phyloP scores from a whole-genome alignment of 257 asterid species.

The Rubia yunnanensis region DNA sequence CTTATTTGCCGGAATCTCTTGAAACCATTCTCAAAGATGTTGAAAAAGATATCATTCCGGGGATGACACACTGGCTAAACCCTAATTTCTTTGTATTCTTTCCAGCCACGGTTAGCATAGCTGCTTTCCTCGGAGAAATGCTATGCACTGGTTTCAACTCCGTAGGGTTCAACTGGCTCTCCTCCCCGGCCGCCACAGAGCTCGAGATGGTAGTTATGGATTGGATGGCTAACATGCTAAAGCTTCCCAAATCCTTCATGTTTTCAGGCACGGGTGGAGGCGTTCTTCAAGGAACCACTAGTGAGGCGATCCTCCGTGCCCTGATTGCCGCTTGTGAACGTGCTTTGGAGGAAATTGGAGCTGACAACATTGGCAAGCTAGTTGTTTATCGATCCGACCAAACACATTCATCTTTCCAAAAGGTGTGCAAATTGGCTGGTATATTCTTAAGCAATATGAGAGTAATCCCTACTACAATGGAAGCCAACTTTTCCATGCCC shows the following conservation, averaged over 20 bases:
- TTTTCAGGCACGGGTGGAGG: conserved; percentile 86
- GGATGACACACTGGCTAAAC: conserved; percentile 75
- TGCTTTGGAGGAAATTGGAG: conserved; percentile 33
- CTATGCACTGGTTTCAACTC: conserved; percentile 61
- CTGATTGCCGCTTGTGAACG: conserved; percentile 61
- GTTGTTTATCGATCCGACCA: conserved; percentile 74
- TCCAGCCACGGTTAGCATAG: conserved; percentile 60
- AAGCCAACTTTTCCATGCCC: conserved; percentile 27
- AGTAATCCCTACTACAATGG: conserved; percentile 34
- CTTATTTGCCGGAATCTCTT: conserved; percentile 46
- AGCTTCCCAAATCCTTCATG: conserved; percentile 45
- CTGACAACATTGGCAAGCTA: conserved; percentile 35
- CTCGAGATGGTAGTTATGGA: conserved; percentile 79
- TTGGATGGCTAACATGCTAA: conserved; percentile 64
- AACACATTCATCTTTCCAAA: conserved; percentile 57
- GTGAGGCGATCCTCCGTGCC: conserved; percentile 56
- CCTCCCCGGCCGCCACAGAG: conserved; percentile 84
- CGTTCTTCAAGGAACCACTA: conserved; percentile 67
- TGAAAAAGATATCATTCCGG: conserved; percentile 55
- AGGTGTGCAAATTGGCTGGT: conserved; percentile 63
- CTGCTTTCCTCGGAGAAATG: conserved; percentile 69
- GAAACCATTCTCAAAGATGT: conserved; percentile 50
- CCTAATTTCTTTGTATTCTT: conserved; percentile 68
- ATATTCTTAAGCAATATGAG: conserved; percentile 45
- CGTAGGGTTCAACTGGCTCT: conserved; percentile 80